Evolutionary conservation across 305 asterid genomes (phyloP), one percentile per base, ranked within the genome.

Genomic region (Striga hermonthica): DNA sequence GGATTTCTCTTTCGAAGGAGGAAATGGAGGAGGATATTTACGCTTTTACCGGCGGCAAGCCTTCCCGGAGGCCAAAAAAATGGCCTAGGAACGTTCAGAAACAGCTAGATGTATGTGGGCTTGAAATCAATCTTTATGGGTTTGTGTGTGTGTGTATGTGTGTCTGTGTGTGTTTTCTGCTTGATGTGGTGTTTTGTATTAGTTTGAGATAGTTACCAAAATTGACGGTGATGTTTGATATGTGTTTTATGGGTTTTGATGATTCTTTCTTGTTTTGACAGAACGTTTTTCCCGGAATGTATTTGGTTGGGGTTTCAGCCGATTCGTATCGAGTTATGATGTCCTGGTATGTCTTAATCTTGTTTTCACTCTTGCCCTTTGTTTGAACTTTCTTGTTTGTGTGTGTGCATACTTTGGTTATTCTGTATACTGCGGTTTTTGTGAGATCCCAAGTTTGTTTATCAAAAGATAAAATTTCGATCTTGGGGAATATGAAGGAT

Each of bases 21-120:
- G 98, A 91, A 79, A 91, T 91, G 57, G 98, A 91, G 28, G 98
- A 91, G 68, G 98, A 91, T 68, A 70, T 91, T 38, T 89, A 85
- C 44, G 76, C 96, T 45, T 44, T 88, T 76, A 89, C 98, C 15
- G 95, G 98, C 39, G 80, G 85, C 31, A 78, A 82, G 62, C 96
- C 98, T 44, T 57, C 91, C 28, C 87, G 96, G 16, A 66, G 88
- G 67, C 96, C 98, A n/a, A 86, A 70, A 64, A 89, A 80, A 67
- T 78, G 98, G 70, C 84, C 94, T 6, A 86, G 74, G 72, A 81
- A 55, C 65, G 79, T 86, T 35, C 96, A 88, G 83, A 88, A 85
- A 68, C 87, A 76, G 40, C 83, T 88, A 59, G 90, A 89, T 68
- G 96, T 89, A 82, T 28, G 79, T 31, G 41, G 6, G 43, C 34